These are phyloP conservation scores for Fusarium praegraminearum DNA, from an alignment of 2,329 filamentous ascomycete genomes.

Conservation along the genomic window DNA sequence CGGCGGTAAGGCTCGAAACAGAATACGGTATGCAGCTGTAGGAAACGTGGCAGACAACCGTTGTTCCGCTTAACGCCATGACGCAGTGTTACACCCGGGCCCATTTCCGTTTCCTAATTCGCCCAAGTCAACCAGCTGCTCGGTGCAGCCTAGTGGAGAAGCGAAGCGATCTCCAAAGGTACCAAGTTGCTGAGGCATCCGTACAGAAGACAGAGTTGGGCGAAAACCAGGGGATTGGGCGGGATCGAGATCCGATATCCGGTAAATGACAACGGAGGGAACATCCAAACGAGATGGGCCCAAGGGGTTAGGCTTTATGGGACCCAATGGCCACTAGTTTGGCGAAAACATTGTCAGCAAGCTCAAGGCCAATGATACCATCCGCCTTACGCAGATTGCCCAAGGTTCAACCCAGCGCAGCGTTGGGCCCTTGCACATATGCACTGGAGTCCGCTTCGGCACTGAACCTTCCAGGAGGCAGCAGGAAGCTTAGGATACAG, in stretches of 20 bases:
- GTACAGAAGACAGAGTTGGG: constrained; percentile 7
- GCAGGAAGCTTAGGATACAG: not conserved
- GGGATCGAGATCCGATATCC: constrained; percentile 44
- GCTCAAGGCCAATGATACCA: constrained; percentile 28
- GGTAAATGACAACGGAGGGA: constrained; percentile 22
- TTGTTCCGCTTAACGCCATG: constrained; percentile 33
- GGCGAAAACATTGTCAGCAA: not conserved
- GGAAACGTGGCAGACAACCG: constrained; percentile 29
- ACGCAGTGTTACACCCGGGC: constrained; percentile 34
- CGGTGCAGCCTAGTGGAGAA: constrained; percentile 44
- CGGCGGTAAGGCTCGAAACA: constrained; percentile 17
- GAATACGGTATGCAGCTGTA: constrained; percentile 16
- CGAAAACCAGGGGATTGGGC: constrained; percentile 20
- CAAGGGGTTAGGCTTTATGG: not conserved
- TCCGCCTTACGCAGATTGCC: constrained; percentile 35
- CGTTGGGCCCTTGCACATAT: constrained; percentile 5
- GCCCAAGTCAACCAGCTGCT: constrained; percentile 45
- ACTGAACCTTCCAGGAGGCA: not conserved
- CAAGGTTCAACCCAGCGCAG: not conserved
- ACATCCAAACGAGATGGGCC: constrained; percentile 9
- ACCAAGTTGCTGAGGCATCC: not conserved
- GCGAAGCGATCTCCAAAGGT: not conserved
- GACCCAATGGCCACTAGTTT: not conserved
- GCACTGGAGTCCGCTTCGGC: not conserved
- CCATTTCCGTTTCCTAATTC: constrained; percentile 37